Evolutionary conservation across 306 rosid species (phyloP), one percentile per base, ranked within the genome.

Genomic region (Astragalus membranaceus): DNA sequence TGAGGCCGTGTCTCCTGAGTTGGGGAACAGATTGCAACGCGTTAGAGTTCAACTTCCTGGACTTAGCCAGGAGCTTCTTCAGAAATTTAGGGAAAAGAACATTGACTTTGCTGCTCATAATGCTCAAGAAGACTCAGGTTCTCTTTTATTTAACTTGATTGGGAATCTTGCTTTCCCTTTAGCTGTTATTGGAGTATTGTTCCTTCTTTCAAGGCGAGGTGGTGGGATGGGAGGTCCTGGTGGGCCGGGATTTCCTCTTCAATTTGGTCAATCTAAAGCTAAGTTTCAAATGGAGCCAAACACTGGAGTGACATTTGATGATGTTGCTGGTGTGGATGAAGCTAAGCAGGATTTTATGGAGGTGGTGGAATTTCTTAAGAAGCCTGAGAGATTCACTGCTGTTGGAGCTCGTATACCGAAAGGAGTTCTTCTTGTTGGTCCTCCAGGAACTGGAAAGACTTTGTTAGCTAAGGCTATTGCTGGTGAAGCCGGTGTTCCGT

Each of bases 141-240:
- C 92, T 74, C 65, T 85, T 51, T 81, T 95, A 35, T 89, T 92
- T 84, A 95, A 95, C 75, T 72, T 95, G 72, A 91, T 95, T 48
- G 99, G 99, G 72, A 91, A 95, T 78, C 79, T 95, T 57, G 99
- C 99, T 70, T 91, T 95, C 85, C 99, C 99, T 75, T 67, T 89
- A 7, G 73, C 92, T 80, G 76, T 95, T 71, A 86, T 95, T 66
- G 97, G 99, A 50, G 99, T 97, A 3, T 66, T 95, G 78, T 95
- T 95, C 80, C 83, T 95, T 64, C 96, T 95, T 58, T 91, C 97
- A 9, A 87, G 99, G 81, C 82, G 99, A 36, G 86, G 95, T 10
- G 99, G 99, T 79, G 99, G 99, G 43, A 91, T 95, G 99, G 96
- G 99, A 69, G 99, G 99, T 52, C 99, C 99, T 2, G 99, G 99